These are phyloP conservation scores for Dacryopinax primogenitus DNA, from an alignment of 768 basidiomycete genomes.

Conservation along the genomic window DNA sequence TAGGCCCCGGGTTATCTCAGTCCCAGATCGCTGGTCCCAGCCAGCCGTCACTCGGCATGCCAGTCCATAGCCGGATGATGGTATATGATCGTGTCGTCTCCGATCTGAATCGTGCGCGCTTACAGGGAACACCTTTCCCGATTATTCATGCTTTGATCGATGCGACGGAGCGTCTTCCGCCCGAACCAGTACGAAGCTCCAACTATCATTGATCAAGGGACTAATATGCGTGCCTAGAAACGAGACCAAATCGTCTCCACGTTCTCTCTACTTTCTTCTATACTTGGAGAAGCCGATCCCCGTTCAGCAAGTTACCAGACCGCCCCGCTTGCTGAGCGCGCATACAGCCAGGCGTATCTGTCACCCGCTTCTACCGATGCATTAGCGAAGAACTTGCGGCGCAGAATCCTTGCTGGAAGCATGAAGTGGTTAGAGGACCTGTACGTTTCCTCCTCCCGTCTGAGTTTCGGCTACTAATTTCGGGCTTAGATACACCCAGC, in stretches of 20 bases:
- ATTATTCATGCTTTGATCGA: conserved; percentile 59
- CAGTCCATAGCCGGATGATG: conserved; percentile 84
- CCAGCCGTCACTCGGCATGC: conserved; percentile 15
- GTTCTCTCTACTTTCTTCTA: not conserved
- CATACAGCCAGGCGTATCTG: not conserved
- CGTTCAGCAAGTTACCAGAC: conserved; percentile 1
- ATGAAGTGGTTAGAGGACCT: conserved; percentile 77
- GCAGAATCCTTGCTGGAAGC: conserved; percentile 65
- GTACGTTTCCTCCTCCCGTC: conserved; percentile 21
- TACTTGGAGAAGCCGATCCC: not conserved
- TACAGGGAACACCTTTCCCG: conserved; percentile 60
- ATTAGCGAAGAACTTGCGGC: conserved; percentile 50
- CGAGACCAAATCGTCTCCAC: conserved; percentile 6
- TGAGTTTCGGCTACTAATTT: not conserved
- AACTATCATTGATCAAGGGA: not conserved
- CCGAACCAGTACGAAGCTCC: conserved; percentile 5
- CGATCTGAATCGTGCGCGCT: conserved; percentile 61
- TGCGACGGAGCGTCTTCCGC: conserved; percentile 35
- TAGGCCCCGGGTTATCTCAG: not conserved
- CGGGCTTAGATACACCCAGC: conserved; percentile 20
- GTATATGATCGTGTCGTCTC: conserved; percentile 74
- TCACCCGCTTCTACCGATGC: conserved; percentile 29
- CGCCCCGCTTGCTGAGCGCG: not conserved
- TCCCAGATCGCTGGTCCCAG: not conserved
- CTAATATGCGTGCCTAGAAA: conserved; percentile 6